phyloP scores from a whole-genome alignment of 192 early-diverging fungal genomes.

The Entomortierella beljakovae region DNA sequence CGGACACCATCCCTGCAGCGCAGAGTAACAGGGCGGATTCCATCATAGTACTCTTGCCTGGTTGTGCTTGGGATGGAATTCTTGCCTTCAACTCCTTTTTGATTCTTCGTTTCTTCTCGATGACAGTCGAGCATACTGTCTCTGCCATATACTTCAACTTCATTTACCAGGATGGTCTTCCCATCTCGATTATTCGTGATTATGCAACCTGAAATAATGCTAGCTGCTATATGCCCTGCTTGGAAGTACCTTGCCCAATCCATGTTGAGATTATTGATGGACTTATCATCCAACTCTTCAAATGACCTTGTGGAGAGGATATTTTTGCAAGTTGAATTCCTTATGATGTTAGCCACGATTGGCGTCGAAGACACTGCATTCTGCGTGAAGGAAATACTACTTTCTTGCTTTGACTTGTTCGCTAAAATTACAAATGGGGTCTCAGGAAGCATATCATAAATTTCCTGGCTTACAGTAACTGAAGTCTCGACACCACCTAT shows the following conservation, averaged over 20 bases:
- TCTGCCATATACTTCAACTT: conserved; percentile 13
- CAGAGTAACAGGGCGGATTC: conserved; percentile 10
- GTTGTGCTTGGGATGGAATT: not conserved
- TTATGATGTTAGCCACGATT: not conserved
- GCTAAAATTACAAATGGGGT: not conserved
- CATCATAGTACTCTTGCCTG: conserved; percentile 1
- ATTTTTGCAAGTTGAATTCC: not conserved
- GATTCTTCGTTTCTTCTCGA: not conserved
- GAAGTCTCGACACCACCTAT: conserved; percentile 2
- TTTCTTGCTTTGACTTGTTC: too few species aligned
- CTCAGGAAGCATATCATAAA: not conserved
- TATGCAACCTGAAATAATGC: not conserved
- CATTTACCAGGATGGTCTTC: not conserved
- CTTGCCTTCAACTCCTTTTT: conserved; percentile 5
- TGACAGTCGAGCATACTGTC: conserved; percentile 7
- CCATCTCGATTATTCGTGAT: not conserved
- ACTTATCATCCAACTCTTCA: not conserved
- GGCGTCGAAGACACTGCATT: too few species aligned
- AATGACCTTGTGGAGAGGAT: not conserved
- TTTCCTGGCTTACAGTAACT: not conserved
- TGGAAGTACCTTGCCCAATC: conserved; percentile 6
- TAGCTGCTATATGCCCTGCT: conserved; percentile 4
- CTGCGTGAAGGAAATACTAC: too few species aligned
- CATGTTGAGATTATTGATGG: conserved; percentile 1
- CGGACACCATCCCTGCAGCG: conserved; percentile 6